These are phyloP conservation scores for Tuber aestivum DNA, from an alignment of 495 filamentous ascomycete genomes.

Conservation along the genomic window DNA sequence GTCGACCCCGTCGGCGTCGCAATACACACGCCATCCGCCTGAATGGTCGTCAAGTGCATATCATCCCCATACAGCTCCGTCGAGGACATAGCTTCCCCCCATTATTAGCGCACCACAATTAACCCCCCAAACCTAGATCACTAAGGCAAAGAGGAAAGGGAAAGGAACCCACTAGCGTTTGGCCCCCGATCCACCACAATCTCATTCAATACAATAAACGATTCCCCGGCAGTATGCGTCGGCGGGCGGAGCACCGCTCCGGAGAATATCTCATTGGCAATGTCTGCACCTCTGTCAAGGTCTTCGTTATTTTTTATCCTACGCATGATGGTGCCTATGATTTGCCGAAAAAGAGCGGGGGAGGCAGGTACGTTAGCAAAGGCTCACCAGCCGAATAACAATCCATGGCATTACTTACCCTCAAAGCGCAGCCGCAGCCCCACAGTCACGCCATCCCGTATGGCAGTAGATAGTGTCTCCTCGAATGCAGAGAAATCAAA, in stretches of 20 bases:
- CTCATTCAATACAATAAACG: constrained; percentile 94
- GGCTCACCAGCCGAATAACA: constrained; percentile 16
- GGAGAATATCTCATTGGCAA: constrained; percentile 35
- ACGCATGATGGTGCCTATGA: constrained; percentile 43
- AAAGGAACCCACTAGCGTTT: constrained; percentile 89
- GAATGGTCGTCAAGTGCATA: constrained; percentile 83
- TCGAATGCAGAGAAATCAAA: constrained; percentile 84
- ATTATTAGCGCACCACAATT: constrained; percentile 2
- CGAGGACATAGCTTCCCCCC: constrained; percentile 34
- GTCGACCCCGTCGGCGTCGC: constrained; percentile 92
- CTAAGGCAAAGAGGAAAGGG: constrained; percentile 43
- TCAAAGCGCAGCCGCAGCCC: constrained; percentile 97
- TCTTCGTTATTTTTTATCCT: constrained; percentile 12
- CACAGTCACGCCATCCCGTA: constrained; percentile 93
- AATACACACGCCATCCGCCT: constrained; percentile 94
- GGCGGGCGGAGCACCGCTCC: constrained; percentile 17
- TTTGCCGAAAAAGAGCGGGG: constrained; percentile 59
- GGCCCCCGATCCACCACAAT: constrained; percentile 95
- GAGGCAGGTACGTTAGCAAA: background rate
- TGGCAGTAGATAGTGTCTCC: constrained; percentile 70
- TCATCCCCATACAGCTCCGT: constrained; percentile 85
- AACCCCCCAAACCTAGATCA: background rate
- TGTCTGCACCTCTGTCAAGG: constrained; percentile 10
- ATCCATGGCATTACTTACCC: constrained; percentile 47
- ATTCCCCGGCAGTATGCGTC: constrained; percentile 50